Base-by-base conservation (phyloP, 306 rosid genomes). In the Senna siamea region DNA sequence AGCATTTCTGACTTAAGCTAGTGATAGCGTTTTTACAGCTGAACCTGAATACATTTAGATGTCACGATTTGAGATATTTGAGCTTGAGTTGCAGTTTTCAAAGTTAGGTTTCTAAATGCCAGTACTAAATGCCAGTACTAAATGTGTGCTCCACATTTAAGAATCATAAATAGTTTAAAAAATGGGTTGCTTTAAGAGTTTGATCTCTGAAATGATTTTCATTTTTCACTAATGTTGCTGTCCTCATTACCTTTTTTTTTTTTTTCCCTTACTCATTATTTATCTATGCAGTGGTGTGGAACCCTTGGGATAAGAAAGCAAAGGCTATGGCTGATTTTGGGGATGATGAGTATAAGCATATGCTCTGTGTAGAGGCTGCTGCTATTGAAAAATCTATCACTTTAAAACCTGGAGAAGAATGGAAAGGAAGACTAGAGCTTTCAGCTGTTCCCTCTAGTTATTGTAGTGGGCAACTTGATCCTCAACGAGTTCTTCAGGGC, bases 221-320 rank as follows among this genome's bases (percentile, higher is more conserved):
- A 26, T 8, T 30, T 28, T 60, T 46, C 57, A 19, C 22, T 4
- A n/a, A 5, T 15, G 26, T 67, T 67, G 37, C 50, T 32, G 63
- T 43, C 19, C 26, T 19, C 14, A 47, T 61, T 19, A 57, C 35
- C 22, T 34, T 46, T 32, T 58, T 64, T 46, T 60, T 9, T 15
- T 17, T 59, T 43, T 61, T 18, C 9, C 8, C 2, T 53, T 7
- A 26, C 30, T 26, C 30, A 47, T 63, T 70, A 32, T 82, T 69
- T 48, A 46, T 69, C 40, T 34, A 41, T 82, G 63, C 85, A 95
- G 99, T 92, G 80, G 99, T 95, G 51, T 95, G 99, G 99, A 95
- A 95, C 83, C 97, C 99, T 50, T 95, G 99, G 99, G 99, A 95
- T 83, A 95, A 95, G 92, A 95, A 90, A 86, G 97, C 97, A 66